Evolutionary conservation across 2,329 filamentous ascomycete genomes (phyloP).

Genomic region (Alternaria sp.): DNA sequence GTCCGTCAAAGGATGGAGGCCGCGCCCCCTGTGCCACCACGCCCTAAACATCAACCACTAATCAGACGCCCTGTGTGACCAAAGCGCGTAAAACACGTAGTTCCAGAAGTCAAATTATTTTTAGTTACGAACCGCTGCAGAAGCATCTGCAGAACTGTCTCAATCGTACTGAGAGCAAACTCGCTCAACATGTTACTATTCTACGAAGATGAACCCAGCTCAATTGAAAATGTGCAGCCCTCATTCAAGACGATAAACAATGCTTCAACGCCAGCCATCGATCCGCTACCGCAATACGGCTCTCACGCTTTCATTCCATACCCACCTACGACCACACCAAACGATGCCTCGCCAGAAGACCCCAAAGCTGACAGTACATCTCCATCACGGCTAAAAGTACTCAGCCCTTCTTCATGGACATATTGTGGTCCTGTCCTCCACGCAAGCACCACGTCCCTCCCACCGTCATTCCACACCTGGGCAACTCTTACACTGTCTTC

Average conservation of each 20-base stretch:
- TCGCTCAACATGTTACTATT: background rate
- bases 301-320: background rate
- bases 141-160: background rate
- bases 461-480: background rate
- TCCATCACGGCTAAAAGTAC: background rate
- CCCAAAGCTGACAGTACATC: background rate
- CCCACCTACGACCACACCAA: background rate
- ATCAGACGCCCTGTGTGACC: constrained; percentile 1
- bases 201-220: background rate
- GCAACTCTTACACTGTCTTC: background rate
- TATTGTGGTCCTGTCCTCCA: background rate
- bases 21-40: constrained; percentile 8
- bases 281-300: background rate
- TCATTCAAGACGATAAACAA: background rate
- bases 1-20: background rate
- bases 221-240: background rate
- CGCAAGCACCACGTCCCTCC: background rate
- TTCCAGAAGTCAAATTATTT: background rate
- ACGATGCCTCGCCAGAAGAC: background rate
- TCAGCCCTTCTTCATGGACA: background rate
- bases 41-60: constrained; percentile 19
- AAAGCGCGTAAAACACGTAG: background rate
- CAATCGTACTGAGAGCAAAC: background rate
- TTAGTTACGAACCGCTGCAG: background rate
- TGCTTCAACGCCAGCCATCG: background rate